Conservation (phyloP, 495 filamentous ascomycete species). For the Annulohypoxylon moriforme region DNA sequence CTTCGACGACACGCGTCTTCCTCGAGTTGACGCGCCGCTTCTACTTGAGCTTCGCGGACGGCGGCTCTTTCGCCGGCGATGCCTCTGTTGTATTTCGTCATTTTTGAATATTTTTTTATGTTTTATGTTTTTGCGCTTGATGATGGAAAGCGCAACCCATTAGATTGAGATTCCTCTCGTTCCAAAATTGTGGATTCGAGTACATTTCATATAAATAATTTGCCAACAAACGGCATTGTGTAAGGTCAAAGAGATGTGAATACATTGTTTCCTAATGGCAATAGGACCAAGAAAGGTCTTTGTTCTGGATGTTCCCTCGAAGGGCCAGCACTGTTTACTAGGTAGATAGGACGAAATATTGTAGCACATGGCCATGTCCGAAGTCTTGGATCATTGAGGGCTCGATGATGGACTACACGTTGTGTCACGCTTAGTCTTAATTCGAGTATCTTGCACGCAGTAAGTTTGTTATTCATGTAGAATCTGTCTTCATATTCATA, state of each 20-base stretch:
- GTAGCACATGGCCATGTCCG: not conserved
- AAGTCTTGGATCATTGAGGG: not conserved
- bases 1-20: not conserved
- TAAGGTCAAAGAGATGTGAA: not conserved
- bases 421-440: not conserved
- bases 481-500: not conserved
- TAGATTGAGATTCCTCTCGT: not conserved
- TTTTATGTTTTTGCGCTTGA: not conserved
- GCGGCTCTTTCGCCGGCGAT: constrained; percentile 25
- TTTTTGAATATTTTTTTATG: not conserved
- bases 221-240: not conserved
- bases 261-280: not conserved
- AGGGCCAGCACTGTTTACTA: not conserved
- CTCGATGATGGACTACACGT: not conserved
- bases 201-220: not conserved
- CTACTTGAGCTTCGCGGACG: constrained; percentile 11
- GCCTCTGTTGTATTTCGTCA: constrained; percentile 4
- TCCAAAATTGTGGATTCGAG: no score
- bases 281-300: not conserved
- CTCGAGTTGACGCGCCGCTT: not conserved
- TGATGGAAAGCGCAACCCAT: not conserved
- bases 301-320: not conserved
- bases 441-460: not conserved
- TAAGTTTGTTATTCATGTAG: not conserved
- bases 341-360: not conserved